These are phyloP conservation scores for Halenospora varia DNA, from an alignment of 495 filamentous ascomycete genomes.

Conservation along the genomic window DNA sequence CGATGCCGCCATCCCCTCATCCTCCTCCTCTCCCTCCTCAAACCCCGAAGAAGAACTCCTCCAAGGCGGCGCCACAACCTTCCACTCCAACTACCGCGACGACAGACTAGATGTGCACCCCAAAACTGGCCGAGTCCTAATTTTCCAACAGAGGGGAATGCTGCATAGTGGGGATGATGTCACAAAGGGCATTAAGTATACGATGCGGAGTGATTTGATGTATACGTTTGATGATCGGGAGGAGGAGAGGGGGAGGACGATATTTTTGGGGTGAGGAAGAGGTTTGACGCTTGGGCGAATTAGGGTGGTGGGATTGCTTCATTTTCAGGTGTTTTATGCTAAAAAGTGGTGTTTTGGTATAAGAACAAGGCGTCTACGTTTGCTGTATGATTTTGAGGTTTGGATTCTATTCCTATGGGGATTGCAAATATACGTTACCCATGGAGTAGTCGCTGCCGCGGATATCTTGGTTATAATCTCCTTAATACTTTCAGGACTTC, in stretches of 20 bases:
- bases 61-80: slow-evolving; percentile 61
- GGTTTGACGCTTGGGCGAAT: too few relatives aligned
- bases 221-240: slow-evolving; percentile 39
- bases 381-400: too few relatives aligned
- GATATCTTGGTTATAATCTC: too few relatives aligned
- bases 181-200: slow-evolving; percentile 66
- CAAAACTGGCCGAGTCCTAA: slow-evolving; percentile 64
- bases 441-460: too few relatives aligned
- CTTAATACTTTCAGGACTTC: too few relatives aligned
- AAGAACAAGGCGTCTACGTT: too few relatives aligned
- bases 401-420: too few relatives aligned
- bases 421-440: too few relatives aligned
- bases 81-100: slow-evolving; percentile 46
- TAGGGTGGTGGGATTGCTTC: too few relatives aligned
- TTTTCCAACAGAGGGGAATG: slow-evolving; percentile 72
- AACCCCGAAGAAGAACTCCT: slow-evolving; percentile 30
- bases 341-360: too few relatives aligned
- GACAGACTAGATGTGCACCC: slow-evolving; percentile 60
- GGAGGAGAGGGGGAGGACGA: background rate
- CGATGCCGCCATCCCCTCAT: background rate
- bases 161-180: slow-evolving; percentile 76
- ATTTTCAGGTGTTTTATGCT: too few relatives aligned
- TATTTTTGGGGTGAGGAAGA: background rate
- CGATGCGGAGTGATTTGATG: slow-evolving; percentile 75
- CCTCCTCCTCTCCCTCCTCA: slow-evolving; percentile 14